Percentiles rank a stretch among this genome's conserved stretches.
Evolutionary conservation across 257 asterid species (phyloP).

Genomic region (Ilex asprella): DNA sequence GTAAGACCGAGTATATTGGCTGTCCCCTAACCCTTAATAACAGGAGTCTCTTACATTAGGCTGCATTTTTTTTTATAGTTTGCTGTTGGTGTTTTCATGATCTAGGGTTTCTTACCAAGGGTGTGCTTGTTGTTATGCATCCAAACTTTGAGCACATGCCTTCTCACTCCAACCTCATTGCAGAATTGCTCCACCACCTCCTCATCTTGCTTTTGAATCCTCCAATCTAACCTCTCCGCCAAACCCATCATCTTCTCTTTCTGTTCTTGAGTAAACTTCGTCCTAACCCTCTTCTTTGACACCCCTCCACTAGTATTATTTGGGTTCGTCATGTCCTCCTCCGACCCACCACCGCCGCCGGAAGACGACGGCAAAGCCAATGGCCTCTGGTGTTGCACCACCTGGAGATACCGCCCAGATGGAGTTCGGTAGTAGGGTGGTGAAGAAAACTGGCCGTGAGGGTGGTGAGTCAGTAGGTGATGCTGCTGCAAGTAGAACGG

Average conservation of each 20-base stretch:
- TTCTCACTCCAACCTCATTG: conserved; percentile 13
- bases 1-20: too few relatives aligned
- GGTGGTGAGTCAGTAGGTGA: not conserved
- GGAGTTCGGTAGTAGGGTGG: not conserved
- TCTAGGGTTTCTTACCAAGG: conserved; percentile 15
- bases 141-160: conserved; percentile 26
- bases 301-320: conserved; percentile 9
- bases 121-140: conserved; percentile 24
- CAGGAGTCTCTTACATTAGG: too few relatives aligned
- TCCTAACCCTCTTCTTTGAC: conserved; percentile 15
- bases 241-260: conserved; percentile 21
- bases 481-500: not conserved
- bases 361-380: not conserved
- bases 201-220: conserved; percentile 21
- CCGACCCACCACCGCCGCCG: not conserved
- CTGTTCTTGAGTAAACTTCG: conserved; percentile 22
- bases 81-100: too few relatives aligned
- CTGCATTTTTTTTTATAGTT: too few relatives aligned
- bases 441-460: not conserved
- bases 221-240: conserved; percentile 20
- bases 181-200: conserved; percentile 20
- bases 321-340: not conserved
- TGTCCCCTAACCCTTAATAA: too few relatives aligned
- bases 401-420: not conserved
- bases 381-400: not conserved